Evolutionary conservation across 192 early-diverging fungal genomes (phyloP).

Genomic region (Rhizoclosmatium sp.): DNA sequence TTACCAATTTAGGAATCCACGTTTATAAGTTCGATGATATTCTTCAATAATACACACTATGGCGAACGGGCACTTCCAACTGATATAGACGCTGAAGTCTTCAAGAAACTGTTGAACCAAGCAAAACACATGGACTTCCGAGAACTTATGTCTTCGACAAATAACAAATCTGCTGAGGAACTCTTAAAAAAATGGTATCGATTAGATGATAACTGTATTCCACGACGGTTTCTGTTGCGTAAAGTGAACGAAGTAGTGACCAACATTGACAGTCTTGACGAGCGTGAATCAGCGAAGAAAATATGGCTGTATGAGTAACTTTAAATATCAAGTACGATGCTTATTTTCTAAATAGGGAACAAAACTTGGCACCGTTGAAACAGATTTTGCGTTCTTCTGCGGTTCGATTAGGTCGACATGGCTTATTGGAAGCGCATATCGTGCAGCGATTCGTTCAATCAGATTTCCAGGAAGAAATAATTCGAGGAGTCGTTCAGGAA

Average conservation of each 20-base stretch:
- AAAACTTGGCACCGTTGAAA: conserved; percentile 11
- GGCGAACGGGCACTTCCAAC: conserved; percentile 15
- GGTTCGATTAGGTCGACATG: conserved; percentile 11
- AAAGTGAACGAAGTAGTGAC: neutral
- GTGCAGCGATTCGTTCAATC: conserved; percentile 31
- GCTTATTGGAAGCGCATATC: conserved; percentile 1
- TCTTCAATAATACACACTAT: conserved; percentile 22
- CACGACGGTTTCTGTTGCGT: conserved; percentile 1
- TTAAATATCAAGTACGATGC: too few species aligned
- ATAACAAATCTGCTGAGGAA: neutral
- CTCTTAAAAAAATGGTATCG: conserved; percentile 25
- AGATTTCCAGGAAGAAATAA: conserved; percentile 34
- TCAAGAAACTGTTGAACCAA: conserved; percentile 22
- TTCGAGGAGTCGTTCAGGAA: conserved; percentile 15
- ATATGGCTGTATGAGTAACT: neutral
- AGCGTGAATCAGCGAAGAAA: neutral
- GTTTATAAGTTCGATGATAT: conserved; percentile 19
- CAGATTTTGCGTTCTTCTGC: conserved; percentile 2
- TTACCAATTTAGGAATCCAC: conserved; percentile 10
- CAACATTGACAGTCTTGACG: conserved; percentile 15
- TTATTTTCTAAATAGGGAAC: neutral
- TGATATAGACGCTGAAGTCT: conserved; percentile 18
- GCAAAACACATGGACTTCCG: conserved; percentile 15
- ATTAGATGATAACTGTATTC: conserved; percentile 18
- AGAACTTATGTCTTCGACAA: conserved; percentile 5